Percentiles rank a stretch among this genome's conserved stretches.
These are phyloP conservation scores for Populus deltoides DNA, from an alignment of 345 rosid genomes.

Conservation along the genomic window DNA sequence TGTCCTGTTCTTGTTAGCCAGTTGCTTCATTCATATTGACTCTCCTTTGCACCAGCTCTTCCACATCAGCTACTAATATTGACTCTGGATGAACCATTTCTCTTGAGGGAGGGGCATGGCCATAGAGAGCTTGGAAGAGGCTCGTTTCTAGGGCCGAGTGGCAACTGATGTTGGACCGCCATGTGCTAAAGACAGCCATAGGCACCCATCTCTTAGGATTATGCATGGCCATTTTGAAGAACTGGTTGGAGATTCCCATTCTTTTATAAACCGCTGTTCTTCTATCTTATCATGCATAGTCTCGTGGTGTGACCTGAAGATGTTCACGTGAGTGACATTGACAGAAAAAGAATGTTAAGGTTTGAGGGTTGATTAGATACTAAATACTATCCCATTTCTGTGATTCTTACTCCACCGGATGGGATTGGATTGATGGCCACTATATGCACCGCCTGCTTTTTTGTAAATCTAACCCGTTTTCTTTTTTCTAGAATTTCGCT, in stretches of 20 bases:
- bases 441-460: not conserved
- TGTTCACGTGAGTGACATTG: not conserved
- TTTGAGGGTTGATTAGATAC: not conserved
- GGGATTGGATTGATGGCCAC: not conserved
- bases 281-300: not conserved
- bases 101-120: no score
- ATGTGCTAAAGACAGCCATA: no score
- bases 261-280: not conserved
- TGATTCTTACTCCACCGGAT: not conserved
- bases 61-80: no score
- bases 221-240: not conserved
- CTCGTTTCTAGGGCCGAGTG: no score
- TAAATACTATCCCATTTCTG: not conserved
- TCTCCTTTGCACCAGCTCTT: no score
- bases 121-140: no score
- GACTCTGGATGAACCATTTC: no score
- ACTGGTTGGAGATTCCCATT: not conserved
- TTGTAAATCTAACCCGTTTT: not conserved
- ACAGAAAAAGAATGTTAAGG: not conserved
- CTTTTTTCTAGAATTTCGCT: not conserved
- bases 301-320: not conserved
- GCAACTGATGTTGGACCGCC: no score
- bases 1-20: no score
- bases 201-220: no score
- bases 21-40: no score